Evolutionary conservation across 1,139 yeast genomes (phyloP).

Genomic region (Pneumocystis oryctolagi): DNA sequence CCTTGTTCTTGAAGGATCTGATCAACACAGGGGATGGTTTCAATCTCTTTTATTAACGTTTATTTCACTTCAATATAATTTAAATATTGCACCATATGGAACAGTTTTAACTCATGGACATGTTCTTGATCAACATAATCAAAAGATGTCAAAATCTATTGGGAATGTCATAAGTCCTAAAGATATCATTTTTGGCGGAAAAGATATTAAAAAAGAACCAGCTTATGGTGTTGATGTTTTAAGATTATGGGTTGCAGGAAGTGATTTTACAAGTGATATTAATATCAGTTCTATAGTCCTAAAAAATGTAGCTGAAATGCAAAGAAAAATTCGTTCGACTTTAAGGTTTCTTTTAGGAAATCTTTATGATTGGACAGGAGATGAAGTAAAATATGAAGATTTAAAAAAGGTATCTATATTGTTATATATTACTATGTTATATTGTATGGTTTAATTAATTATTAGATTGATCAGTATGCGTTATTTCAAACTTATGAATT

Average conservation of each 20-base stretch:
- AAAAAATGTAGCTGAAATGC: conserved; percentile 59
- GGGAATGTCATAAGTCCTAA: conserved; percentile 68
- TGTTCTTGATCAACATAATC: conserved; percentile 68
- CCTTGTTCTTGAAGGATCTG: conserved; percentile 82
- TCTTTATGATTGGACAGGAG: conserved; percentile 29
- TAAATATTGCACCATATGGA: conserved; percentile 48
- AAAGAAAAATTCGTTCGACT: conserved; percentile 71
- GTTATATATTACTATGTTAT: conserved; percentile 12
- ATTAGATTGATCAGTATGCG: conserved; percentile 48
- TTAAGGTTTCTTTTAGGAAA: conserved; percentile 73
- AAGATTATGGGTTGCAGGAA: conserved; percentile 78
- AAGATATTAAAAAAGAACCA: conserved; percentile 40
- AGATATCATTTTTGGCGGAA: conserved; percentile 48
- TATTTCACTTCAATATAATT: conserved; percentile 30
- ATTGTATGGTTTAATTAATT: conserved; percentile 28
- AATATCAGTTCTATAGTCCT: conserved; percentile 58
- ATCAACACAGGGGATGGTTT: conserved; percentile 98
- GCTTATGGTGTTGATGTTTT: conserved; percentile 84
- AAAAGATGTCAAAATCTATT: conserved; percentile 84
- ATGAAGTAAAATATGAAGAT: conserved; percentile 8
- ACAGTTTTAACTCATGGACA: conserved; percentile 85
- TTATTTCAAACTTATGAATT: conserved; percentile 42
- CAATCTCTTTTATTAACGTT: conserved; percentile 81
- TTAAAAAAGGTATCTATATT: conserved; percentile 18
- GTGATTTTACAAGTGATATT: conserved; percentile 73